Evolutionary conservation across 1,284 basidiomycete genomes (phyloP), one percentile per base, ranked within the genome.

Genomic region (Austropuccinia psidii): DNA sequence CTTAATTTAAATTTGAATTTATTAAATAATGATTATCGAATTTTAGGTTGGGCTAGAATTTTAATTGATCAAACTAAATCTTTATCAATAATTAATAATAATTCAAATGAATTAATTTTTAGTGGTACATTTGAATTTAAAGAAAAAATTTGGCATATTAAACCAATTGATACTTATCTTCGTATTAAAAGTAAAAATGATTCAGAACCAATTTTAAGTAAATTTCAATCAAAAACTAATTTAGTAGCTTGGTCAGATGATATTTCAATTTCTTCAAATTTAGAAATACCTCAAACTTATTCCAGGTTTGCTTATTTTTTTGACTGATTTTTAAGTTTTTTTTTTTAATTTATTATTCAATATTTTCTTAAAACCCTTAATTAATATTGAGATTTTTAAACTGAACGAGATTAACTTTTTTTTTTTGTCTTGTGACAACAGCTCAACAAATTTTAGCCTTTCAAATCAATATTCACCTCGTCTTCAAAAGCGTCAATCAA

Each of bases 331-430:
- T 52, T 76, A 31, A 69, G 61, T 33, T 33, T 57, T 24, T 64
- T 50, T 55, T 35, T 41, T 47, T 29, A 49, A 39, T 57, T 8
- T 15, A 31, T 11, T 15, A 13, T n/a, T 27, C 47, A 55, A 41
- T n/a, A 19, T 35, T 57, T 75, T 77, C 64, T 43, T 57, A 49
- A n/a, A 43, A 27, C 17, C 52, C 57, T 2, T 33, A 69, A 92
- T 90, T 78, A 86, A 84, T 0, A 89, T 90, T 80, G 90, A 92
- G 79, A 77, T 79, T 1, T 83, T 91, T 37, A 77, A 83, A 0
- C 90, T 85, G 83, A 92, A 92, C 80, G 84, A 82, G 13, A 84
- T 88, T 77, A 84, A 80, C 83, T 67, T 88, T 90, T 77, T 86
- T 87, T 0, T 81, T 87, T 29, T 76, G 74, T 61, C 52, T 31